Evolutionary conservation across 345 rosid genomes (phyloP).

Genomic region (Melaleuca alternifolia): DNA sequence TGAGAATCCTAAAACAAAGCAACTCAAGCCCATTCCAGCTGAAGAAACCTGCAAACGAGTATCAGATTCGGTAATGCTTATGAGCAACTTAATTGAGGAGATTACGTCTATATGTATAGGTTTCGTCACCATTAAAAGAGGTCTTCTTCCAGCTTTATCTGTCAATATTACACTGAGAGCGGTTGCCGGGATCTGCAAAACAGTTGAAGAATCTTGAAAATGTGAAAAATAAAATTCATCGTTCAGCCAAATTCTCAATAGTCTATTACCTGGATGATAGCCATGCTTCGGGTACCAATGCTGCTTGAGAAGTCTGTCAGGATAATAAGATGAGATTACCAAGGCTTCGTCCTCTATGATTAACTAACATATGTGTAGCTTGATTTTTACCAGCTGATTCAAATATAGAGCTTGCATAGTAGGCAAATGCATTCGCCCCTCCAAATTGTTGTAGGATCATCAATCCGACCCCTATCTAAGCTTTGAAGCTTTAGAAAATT

Average conservation of each 20-base stretch:
- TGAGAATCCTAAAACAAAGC: not conserved
- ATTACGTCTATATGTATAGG: not conserved
- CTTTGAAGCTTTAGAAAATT: no score
- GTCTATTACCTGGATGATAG: constrained; percentile 3
- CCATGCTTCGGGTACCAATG: constrained; percentile 1
- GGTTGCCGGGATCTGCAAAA: constrained; percentile 9
- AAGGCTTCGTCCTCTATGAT: not conserved
- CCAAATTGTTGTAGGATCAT: constrained; percentile 34
- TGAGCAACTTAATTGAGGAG: not conserved
- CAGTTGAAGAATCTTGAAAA: not conserved
- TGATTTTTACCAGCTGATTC: constrained; percentile 28
- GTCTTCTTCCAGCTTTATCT: constrained; percentile 20
- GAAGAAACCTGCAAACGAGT: not conserved
- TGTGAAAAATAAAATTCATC: not conserved
- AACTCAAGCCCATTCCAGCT: not conserved
- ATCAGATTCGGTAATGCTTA: not conserved
- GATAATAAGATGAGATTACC: not conserved
- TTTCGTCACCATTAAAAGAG: not conserved
- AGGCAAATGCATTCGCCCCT: constrained; percentile 26
- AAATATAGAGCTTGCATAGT: constrained; percentile 38
- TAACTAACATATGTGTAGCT: not conserved
- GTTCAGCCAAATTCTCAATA: not conserved
- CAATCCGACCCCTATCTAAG: constrained; percentile 44
- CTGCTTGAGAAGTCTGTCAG: not conserved
- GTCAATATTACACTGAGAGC: constrained; percentile 1